Evolutionary conservation across 176 grass and related monocot species (phyloP).

Genomic region (Zea mays): DNA sequence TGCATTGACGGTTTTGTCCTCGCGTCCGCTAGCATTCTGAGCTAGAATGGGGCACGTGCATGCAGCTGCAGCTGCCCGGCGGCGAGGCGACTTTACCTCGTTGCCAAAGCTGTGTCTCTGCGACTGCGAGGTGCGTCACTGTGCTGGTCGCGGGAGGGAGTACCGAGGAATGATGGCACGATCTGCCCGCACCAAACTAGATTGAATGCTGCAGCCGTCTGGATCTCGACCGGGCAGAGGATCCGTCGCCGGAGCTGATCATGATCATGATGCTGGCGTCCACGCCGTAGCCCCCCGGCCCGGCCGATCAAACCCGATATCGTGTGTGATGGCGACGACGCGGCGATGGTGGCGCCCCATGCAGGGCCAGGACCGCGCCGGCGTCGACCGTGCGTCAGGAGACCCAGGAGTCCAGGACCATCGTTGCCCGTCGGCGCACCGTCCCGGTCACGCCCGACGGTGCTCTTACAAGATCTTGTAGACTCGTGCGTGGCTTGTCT

Average conservation of each 20-base stretch:
- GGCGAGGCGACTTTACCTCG: slow-evolving; percentile 6
- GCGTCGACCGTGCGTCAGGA: neutral
- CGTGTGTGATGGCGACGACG: neutral
- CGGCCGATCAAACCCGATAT: neutral
- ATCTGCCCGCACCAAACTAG: slow-evolving; percentile 19
- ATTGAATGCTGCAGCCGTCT: slow-evolving; percentile 24
- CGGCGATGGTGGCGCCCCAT: neutral
- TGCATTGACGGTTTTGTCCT: slow-evolving; percentile 47
- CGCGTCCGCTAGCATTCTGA: neutral
- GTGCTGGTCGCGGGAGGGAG: neutral
- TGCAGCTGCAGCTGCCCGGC: neutral
- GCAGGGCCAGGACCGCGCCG: neutral
- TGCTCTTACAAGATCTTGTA: too few relatives aligned
- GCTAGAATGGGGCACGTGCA: slow-evolving; percentile 20
- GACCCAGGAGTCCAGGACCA: neutral
- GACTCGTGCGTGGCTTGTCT: too few relatives aligned
- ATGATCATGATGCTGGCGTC: too few relatives aligned
- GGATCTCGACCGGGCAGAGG: neutral
- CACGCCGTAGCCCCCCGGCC: too few relatives aligned
- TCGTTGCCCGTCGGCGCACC: too few relatives aligned
- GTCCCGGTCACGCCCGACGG: too few relatives aligned
- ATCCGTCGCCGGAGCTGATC: neutral
- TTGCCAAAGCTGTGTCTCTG: neutral
- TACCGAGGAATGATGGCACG: slow-evolving; percentile 9
- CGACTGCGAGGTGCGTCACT: slow-evolving; percentile 3